Evolutionary conservation across 345 rosid species (phyloP).

Genomic region (Linum usitatissimum): DNA sequence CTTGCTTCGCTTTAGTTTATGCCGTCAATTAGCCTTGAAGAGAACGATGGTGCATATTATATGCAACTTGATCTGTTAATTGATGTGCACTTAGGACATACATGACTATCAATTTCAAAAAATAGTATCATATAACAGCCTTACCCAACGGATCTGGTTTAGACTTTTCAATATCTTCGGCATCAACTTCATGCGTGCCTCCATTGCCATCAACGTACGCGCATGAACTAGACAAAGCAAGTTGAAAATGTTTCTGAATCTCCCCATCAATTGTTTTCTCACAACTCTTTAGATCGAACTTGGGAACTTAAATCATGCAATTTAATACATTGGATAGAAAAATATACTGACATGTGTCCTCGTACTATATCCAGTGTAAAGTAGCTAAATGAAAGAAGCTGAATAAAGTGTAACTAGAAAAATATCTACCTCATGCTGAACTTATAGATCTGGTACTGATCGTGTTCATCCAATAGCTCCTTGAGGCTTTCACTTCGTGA

Average conservation of each 20-base stretch:
- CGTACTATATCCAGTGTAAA: not conserved
- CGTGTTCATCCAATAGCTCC: constrained; percentile 40
- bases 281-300: too few relatives aligned
- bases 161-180: constrained; percentile 37
- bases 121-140: not conserved
- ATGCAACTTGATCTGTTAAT: constrained; percentile 8
- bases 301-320: not conserved
- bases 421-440: constrained; percentile 53
- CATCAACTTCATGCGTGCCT: constrained; percentile 43
- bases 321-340: not conserved
- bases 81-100: not conserved
- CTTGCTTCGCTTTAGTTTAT: constrained; percentile 71
- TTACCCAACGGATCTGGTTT: constrained; percentile 64
- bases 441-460: constrained; percentile 52
- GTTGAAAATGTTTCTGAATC: not conserved
- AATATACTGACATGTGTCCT: not conserved
- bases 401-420: constrained; percentile 7
- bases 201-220: constrained; percentile 54
- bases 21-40: constrained; percentile 73
- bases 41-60: constrained; percentile 42
- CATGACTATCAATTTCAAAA: not conserved
- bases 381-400: not conserved
- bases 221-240: constrained; percentile 45
- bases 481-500: constrained; percentile 54
- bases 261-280: not conserved